Percentiles rank a stretch among this genome's conserved stretches.
Evolutionary conservation across 2,329 filamentous ascomycete genomes (phyloP).

Genomic region (Fusarium odoratissimum): DNA sequence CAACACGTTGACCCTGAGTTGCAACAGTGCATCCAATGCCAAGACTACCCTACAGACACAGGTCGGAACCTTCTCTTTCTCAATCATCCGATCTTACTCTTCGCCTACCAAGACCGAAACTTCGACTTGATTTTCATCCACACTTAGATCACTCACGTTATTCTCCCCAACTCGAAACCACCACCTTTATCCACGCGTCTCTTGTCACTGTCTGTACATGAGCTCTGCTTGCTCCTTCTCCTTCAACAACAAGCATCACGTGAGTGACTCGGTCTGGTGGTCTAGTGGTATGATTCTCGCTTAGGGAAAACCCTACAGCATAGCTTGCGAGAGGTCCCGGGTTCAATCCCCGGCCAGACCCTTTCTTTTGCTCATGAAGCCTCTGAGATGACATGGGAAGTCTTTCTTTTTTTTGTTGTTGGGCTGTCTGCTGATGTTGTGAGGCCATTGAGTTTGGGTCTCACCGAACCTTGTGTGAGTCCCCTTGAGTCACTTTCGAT

Average conservation of each 20-base stretch:
- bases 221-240: rapidly evolving
- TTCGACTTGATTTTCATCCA: no score
- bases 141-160: no score
- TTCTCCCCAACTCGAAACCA: no score
- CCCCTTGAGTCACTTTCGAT: neutral
- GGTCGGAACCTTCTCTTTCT: neutral
- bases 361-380: neutral
- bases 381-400: no score
- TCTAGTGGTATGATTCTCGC: conserved; percentile 50
- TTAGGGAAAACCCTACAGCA: conserved; percentile 47
- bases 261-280: conserved; percentile 42
- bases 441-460: neutral
- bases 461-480: neutral
- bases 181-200: no score
- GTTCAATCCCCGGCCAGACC: conserved; percentile 60
- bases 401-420: neutral
- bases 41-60: conserved; percentile 4
- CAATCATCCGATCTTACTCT: no score
- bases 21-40: no score
- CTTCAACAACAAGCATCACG: conserved; percentile 17
- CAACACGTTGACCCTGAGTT: no score
- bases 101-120: rapidly evolving
- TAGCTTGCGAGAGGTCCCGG: conserved; percentile 58
- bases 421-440: neutral
- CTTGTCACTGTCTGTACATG: neutral